These are phyloP conservation scores for Ramalina peruviana DNA, from an alignment of 495 filamentous ascomycete species.

Conservation along the genomic window DNA sequence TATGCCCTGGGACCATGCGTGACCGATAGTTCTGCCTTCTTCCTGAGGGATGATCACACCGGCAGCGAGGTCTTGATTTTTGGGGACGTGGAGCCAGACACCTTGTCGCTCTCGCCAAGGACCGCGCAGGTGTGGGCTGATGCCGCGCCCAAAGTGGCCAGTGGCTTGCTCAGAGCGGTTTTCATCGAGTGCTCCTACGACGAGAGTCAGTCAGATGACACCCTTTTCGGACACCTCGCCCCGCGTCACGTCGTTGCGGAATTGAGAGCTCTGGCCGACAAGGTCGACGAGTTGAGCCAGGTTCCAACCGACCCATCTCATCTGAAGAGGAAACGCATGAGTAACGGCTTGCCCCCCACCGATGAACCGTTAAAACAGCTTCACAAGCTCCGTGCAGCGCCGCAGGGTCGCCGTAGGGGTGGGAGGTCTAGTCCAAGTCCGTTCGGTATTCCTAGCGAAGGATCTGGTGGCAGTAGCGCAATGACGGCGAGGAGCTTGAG, in stretches of 20 bases:
- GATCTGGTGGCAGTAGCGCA: background rate
- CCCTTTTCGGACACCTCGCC: constrained; percentile 76
- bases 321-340: constrained; percentile 14
- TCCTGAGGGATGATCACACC: constrained; percentile 59
- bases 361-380: background rate
- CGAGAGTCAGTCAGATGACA: constrained; percentile 55
- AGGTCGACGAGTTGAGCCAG: constrained; percentile 37
- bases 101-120: constrained; percentile 63
- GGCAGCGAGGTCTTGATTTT: constrained; percentile 77
- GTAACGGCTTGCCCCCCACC: constrained; percentile 2
- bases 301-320: constrained; percentile 5
- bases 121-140: constrained; percentile 69
- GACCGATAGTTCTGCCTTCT: constrained; percentile 79
- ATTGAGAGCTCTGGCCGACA: constrained; percentile 51
- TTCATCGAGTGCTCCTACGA: constrained; percentile 95
- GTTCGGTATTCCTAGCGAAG: constrained; percentile 2
- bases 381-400: constrained; percentile 3
- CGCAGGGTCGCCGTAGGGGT: constrained; percentile 5
- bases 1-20: constrained; percentile 38
- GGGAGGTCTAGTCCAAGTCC: constrained; percentile 12
- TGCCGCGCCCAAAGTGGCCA: constrained; percentile 67
- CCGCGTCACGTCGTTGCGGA: constrained; percentile 71
- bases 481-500: background rate
- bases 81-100: constrained; percentile 90
- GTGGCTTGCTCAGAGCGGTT: constrained; percentile 55